Conservation (phyloP, 768 basidiomycete genomes). For the Rhodotorula sphaerocarpa region DNA sequence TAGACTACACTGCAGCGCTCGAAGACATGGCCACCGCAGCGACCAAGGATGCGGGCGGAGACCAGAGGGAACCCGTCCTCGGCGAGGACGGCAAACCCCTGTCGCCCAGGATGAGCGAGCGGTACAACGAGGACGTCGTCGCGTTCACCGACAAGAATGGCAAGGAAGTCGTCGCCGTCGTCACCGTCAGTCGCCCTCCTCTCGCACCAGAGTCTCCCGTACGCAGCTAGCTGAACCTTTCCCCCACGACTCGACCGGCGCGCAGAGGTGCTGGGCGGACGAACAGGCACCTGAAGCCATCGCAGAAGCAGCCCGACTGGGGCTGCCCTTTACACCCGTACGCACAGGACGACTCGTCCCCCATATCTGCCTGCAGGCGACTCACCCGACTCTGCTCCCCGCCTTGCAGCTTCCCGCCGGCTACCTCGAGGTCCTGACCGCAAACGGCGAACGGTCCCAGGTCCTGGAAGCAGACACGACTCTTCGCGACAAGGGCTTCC, state of each 20-base stretch:
- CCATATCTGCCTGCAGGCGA: no score
- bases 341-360: background rate
- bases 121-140: conserved; percentile 30
- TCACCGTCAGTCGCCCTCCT: conserved; percentile 7
- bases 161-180: conserved; percentile 23
- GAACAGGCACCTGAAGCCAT: conserved; percentile 25
- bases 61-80: background rate
- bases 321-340: conserved; percentile 24
- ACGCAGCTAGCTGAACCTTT: background rate
- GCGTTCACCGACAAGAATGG: background rate
- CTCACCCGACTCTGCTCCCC: background rate
- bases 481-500: conserved; percentile 30
- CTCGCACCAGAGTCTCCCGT: background rate
- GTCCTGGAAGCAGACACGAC: conserved; percentile 5
- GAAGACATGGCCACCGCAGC: background rate
- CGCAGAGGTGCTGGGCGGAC: conserved; percentile 33
- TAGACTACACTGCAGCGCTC: no score
- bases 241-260: background rate
- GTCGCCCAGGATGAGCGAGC: background rate
- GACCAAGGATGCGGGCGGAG: no score
- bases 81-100: background rate
- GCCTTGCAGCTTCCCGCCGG: conserved; percentile 20
- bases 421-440: conserved; percentile 27
- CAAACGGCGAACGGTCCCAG: conserved; percentile 11
- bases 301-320: conserved; percentile 18